Evolutionary conservation across 2,329 filamentous ascomycete genomes (phyloP), one percentile per base, ranked within the genome.

Genomic region (Trichoderma brevicompactum): DNA sequence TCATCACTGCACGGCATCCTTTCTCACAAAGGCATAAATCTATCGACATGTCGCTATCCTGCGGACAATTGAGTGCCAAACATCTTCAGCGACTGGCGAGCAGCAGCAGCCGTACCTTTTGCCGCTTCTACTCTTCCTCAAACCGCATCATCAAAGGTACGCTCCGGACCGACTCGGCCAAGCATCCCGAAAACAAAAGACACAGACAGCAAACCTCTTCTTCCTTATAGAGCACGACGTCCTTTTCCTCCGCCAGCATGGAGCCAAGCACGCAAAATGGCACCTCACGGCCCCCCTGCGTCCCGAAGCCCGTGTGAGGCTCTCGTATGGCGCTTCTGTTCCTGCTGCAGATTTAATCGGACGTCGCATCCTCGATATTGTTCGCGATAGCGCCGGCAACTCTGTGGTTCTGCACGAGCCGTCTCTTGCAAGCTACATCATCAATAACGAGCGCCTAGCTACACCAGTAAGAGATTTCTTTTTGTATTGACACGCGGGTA

Each of bases 391-490:
- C 68, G 84, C 70, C 3, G 82, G 81, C 36, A 73, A 78, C 9
- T 73, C 81, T 5, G 86, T 85, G 66, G 81, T 87, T 66, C 72
- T 92, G 46, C 83, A 85, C 62, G 84, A 87, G 68, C 89, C 91
- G 15, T 89, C 88, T 0, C 78, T 95, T 65, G 88, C 88, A 54
- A 88, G 92, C 76, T 94, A 94, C 78, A 86, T 92, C 61, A 81
- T 86, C 53, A 78, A 89, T 66, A 88, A 84, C 54, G 84, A 84
- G 69, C 85, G 92, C 65, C 76, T 89, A 13, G 91, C 93, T n/a
- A 94, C 91, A 62, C 92, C 92, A 71, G 74, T 76, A 69, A 53
- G 67, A 3, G 36, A 10, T 60, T 7, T 1, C 9, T 15, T 38
- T 1, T 2, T 38, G 6, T 12, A 34, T 17, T 3, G 8, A 9